Evolutionary conservation across 2,329 filamentous ascomycete species (phyloP), one percentile per base, ranked within the genome.

Genomic region (Monilinia polystroma): DNA sequence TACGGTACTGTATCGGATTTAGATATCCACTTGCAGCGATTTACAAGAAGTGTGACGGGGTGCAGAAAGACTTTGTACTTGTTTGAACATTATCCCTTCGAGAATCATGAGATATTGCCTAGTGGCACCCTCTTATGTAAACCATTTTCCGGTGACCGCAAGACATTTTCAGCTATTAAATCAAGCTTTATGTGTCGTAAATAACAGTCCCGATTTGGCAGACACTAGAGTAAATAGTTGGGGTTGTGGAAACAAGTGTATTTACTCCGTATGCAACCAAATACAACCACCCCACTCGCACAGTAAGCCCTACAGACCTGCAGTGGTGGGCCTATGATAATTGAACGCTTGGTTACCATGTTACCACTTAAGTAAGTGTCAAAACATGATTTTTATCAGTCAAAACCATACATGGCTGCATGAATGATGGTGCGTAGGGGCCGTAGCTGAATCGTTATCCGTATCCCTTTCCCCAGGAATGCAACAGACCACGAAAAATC

Each of bases 1-100:
- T 32, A 32, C n/a, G 26, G 18, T 47, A 59, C 41, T 60, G 43
- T 60, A 60, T 60, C 57, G 43, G 57, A 49, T 38, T 23, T 26
- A 43, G 45, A 23, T 32, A 49, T 4, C 29, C 49, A 29, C 57
- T 60, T 49, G 55, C 55, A 43, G 55, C 43, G 10, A 43, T 23
- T 43, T 20, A 23, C 18, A 43, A 49, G 29, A 26, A 7, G 43
- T 60, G 57, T 7, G n/a, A 60, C n/a, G 20, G 14, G n/a, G 38
- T 59, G 58, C 58, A 38, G 29, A 51, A 32, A 60, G 18, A n/a
- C 18, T 47, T 20, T n/a, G 45, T 47, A 41, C 32, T 41, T 41
- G 11, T 41, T 41, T 41, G 11, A 41, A 41, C 38, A 41, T 41
- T 14, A 41, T 41, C 12, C 14, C 2, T 41, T 41, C 38, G 38